Conservation (phyloP, 139 green algal species). For the Chloropicon primus region DNA sequence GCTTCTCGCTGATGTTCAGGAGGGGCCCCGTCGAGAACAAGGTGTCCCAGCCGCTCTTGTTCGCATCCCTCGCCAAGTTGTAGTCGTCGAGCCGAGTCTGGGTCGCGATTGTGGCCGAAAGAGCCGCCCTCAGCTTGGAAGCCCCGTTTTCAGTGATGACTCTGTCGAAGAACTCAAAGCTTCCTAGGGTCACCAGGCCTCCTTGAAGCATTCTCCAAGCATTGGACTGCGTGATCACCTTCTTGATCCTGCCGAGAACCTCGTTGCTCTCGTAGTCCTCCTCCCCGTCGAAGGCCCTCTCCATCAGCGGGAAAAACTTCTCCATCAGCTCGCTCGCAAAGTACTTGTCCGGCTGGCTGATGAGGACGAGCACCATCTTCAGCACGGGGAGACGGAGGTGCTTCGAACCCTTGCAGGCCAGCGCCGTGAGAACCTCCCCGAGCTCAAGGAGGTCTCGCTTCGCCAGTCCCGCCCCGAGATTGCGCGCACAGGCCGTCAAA, state of each 20-base stretch:
- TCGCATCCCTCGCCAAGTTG: not conserved
- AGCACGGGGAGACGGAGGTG: not conserved
- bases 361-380: not conserved
- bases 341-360: not conserved
- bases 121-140: not conserved
- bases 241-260: not conserved
- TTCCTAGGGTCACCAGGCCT: not conserved
- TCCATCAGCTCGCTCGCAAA: not conserved
- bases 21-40: not conserved
- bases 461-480: not conserved
- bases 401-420: not conserved
- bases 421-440: not conserved
- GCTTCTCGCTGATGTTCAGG: not conserved
- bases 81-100: not conserved
- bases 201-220: not conserved
- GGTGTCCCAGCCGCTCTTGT: not conserved
- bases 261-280: not conserved
- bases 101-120: not conserved
- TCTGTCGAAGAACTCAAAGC: not conserved
- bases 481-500: not conserved
- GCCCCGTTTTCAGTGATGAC: not conserved
- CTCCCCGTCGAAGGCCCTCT: not conserved
- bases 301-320: not conserved
- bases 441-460: not conserved
- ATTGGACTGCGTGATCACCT: not conserved